Evolutionary conservation across 371 early-diverging fungal genomes (phyloP).

Genomic region (Apophysomyces sp.): DNA sequence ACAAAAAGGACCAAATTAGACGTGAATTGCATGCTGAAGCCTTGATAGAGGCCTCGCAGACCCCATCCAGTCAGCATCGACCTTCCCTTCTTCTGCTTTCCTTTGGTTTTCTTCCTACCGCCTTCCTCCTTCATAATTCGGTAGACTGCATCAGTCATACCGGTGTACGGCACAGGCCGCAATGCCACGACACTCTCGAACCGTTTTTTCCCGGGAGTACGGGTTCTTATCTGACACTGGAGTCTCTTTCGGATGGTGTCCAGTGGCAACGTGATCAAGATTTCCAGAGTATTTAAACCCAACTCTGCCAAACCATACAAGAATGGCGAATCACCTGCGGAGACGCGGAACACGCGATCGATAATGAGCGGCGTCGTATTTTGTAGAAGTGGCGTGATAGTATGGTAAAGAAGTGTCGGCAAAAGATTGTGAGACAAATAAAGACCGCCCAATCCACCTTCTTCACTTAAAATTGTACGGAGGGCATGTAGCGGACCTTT

Average conservation of each 20-base stretch:
- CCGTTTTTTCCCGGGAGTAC: constrained; percentile 50
- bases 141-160: constrained; percentile 76
- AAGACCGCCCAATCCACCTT: constrained; percentile 75
- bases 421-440: constrained; percentile 69
- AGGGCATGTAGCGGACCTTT: constrained; percentile 74
- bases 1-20: constrained; percentile 66
- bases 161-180: constrained; percentile 84
- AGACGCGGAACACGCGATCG: constrained; percentile 68
- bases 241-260: constrained; percentile 89
- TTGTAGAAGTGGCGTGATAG: constrained; percentile 72
- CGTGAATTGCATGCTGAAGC: constrained; percentile 69
- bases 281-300: constrained; percentile 65
- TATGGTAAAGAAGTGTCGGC: constrained; percentile 78
- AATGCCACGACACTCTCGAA: constrained; percentile 77
- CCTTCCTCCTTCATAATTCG: constrained; percentile 89
- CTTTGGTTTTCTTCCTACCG: constrained; percentile 17
- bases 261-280: constrained; percentile 79
- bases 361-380: constrained; percentile 70
- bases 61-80: constrained; percentile 50
- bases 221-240: constrained; percentile 72
- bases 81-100: constrained; percentile 17
- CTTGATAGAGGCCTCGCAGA: constrained; percentile 76
- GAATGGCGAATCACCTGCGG: constrained; percentile 65
- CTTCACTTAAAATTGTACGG: constrained; percentile 71
- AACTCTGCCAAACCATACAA: constrained; percentile 69